These are phyloP conservation scores for Trichoderma koningiopsis DNA, from an alignment of 2,329 filamentous ascomycete species.

Conservation along the genomic window DNA sequence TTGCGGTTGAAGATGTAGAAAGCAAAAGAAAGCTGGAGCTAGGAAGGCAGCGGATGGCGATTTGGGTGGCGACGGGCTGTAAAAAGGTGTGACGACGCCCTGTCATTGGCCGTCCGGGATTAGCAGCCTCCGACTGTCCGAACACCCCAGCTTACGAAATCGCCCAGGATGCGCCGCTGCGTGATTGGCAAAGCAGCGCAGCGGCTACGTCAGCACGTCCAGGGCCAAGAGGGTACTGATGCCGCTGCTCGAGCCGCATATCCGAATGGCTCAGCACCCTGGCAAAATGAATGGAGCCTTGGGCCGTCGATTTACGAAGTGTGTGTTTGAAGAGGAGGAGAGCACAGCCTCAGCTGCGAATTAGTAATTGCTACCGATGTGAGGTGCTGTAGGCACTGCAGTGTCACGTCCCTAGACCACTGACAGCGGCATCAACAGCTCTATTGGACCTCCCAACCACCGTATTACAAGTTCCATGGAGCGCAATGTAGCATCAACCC, in stretches of 20 bases:
- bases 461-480: not conserved
- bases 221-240: not conserved
- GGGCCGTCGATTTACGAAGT: not conserved
- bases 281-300: not conserved
- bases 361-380: not conserved
- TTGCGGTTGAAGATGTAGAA: not conserved
- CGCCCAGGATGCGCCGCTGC: not conserved
- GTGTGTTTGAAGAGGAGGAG: not conserved
- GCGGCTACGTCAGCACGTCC: constrained; percentile 10
- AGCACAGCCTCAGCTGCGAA: not conserved
- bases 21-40: not conserved
- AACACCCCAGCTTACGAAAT: not conserved
- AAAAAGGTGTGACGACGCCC: not conserved
- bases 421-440: too few species aligned
- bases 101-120: not conserved
- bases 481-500: not conserved
- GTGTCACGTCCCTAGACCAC: not conserved
- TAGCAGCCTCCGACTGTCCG: constrained; percentile 5
- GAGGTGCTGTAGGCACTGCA: too few species aligned
- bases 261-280: not conserved
- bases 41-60: not conserved
- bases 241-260: constrained; percentile 1
- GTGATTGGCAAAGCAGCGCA: not conserved
- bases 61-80: not conserved
- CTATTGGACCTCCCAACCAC: too few species aligned